Conservation (phyloP, 2,329 filamentous ascomycete species). For the Fusarium lateritium region DNA sequence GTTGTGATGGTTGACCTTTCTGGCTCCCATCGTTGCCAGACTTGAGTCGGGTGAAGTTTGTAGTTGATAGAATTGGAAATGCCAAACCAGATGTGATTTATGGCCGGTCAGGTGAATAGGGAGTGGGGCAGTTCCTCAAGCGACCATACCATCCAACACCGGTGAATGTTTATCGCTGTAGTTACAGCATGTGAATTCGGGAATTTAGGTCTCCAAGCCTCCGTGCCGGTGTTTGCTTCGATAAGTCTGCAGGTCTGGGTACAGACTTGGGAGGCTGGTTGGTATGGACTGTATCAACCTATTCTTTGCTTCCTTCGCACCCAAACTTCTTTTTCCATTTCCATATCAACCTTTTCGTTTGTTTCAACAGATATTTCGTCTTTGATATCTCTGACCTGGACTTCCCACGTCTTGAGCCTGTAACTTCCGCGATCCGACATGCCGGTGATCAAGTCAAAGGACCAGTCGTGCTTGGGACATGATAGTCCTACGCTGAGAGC, state of each 20-base stretch:
- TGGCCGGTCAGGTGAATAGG: too few species aligned
- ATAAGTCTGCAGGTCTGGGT: too few species aligned
- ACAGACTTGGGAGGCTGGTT: background rate
- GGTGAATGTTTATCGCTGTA: too few species aligned
- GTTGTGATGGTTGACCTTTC: constrained; percentile 18
- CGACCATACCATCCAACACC: too few species aligned
- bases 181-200: too few species aligned
- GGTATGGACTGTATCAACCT: constrained; percentile 32
- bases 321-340: constrained; percentile 57
- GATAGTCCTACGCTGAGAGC: constrained; percentile 73
- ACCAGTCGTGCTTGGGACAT: constrained; percentile 80
- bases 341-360: background rate
- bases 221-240: background rate
- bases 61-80: too few species aligned
- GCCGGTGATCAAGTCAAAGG: constrained; percentile 77
- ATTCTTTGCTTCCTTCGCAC: constrained; percentile 61
- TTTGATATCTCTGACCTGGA: constrained; percentile 63
- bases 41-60: too few species aligned
- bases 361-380: accelerated
- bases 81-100: too few species aligned
- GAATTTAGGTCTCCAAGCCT: background rate
- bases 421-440: constrained; percentile 74
- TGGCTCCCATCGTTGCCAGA: accelerated
- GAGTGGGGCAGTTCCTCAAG: too few species aligned
- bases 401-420: constrained; percentile 74